Conservation (phyloP, 306 rosid species). For the Ziziphus jujuba region DNA sequence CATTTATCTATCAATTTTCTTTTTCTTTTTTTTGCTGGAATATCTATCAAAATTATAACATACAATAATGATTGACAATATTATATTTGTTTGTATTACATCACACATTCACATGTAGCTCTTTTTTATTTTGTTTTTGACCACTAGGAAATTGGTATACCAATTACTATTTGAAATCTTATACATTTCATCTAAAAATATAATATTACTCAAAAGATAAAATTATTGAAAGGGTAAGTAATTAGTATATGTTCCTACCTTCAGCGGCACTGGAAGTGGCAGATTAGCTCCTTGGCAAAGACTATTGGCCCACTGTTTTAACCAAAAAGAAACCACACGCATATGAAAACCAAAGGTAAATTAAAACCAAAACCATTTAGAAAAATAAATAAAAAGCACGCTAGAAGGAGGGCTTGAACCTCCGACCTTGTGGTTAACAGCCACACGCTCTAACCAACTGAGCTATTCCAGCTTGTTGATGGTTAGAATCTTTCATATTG, state of each 20-base stretch:
- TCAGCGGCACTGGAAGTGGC: constrained; percentile 84
- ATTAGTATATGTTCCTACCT: constrained; percentile 38
- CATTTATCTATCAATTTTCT: neutral
- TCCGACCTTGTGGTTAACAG: constrained; percentile 49
- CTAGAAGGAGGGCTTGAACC: constrained; percentile 43
- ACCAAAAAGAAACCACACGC: neutral
- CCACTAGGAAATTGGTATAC: no score
- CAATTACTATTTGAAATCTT: neutral
- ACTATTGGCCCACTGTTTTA: constrained; percentile 85
- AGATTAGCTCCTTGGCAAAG: constrained; percentile 91
- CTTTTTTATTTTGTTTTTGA: no score
- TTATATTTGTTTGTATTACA: neutral
- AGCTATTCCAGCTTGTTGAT: constrained; percentile 32
- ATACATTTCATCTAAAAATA: neutral
- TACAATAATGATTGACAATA: neutral
- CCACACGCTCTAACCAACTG: constrained; percentile 50
- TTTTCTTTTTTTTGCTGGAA: no score
- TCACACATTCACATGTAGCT: no score
- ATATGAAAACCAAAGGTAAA: no score
- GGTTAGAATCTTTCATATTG: no score
- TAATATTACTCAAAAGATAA: neutral
- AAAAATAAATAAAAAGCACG: neutral
- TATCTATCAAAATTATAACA: neutral
- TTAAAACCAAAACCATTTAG: neutral
- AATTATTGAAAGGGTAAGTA: neutral